Evolutionary conservation across 176 grass and related monocot species (phyloP), one percentile per base, ranked within the genome.

Genomic region (Canna indica): DNA sequence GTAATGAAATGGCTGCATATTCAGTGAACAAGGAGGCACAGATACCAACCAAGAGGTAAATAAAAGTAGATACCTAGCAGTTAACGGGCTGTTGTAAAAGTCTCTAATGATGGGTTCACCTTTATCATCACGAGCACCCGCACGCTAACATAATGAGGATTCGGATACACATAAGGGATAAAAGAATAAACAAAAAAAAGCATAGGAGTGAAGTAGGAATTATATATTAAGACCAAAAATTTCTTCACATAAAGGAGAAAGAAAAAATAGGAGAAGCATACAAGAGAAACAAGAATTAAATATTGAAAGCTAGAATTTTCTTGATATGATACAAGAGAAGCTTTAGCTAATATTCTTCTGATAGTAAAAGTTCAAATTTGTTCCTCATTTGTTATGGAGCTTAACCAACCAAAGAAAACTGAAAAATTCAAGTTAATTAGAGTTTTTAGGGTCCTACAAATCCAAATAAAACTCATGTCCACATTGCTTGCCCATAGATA

Each of bases 21-120:
- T 13, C 22, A 25, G 8, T 10, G 35, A 66, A 66, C 18, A 36
- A 8, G n/a, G 25, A 16, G 32, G 59, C 20, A 25, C 29, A 62
- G 35, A 71, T 71, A 4, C 44, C 47, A 58, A 62, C 76, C 10
- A 70, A 65, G 52, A 82, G 69, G 13, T 61, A 75, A 76, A 28
- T 67, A 53, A 3, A 47, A 18, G 24, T 38, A 10, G 1, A 65
- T 30, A 99, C 95, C 95, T 99, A 44, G 90, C 95, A 82, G 95
- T 94, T 76, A 99, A 87, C 57, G 90, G 86, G 78, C 87, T 94
- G 82, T 90, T 93, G 59, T 99, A 90, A 69, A 90, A 84, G 85
- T 99, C 87, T 82, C 80, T 82, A 57, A 88, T 88, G 39, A 90
- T 69, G 44, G 90, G 87, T 60, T 79, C 74, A 27, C 95, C 87